Conservation (phyloP, 2,329 filamentous ascomycete species). For the Colletotrichum sp. region DNA sequence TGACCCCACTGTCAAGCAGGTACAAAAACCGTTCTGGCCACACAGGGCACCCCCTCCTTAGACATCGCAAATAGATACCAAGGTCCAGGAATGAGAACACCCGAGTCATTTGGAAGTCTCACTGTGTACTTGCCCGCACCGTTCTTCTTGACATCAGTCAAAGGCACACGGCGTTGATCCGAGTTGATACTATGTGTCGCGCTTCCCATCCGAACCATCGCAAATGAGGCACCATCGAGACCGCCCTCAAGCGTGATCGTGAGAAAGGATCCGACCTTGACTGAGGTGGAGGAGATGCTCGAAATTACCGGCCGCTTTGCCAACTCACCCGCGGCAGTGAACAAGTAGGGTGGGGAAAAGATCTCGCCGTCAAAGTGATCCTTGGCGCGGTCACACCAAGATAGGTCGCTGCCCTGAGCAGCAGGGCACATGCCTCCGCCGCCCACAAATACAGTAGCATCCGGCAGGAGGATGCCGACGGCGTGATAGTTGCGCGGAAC, state of each 20-base stretch:
- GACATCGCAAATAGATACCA: neutral
- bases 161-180: neutral
- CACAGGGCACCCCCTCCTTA: rapidly evolving
- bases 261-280: neutral
- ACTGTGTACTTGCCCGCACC: neutral
- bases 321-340: neutral
- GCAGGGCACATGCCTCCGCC: neutral
- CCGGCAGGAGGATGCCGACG: neutral
- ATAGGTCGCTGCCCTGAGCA: neutral
- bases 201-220: neutral
- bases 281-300: neutral
- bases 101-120: neutral
- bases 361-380: neutral
- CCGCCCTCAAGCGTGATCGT: neutral
- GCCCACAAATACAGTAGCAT: neutral
- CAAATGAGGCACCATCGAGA: neutral
- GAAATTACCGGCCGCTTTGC: neutral
- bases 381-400: neutral
- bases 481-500: neutral
- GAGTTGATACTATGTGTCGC: neutral
- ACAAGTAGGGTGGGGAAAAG: neutral
- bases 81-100: neutral
- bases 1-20: neutral
- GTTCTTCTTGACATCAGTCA: neutral
- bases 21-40: neutral